These are phyloP conservation scores for Spatholobus suberectus DNA, from an alignment of 306 rosid genomes.

Conservation along the genomic window DNA sequence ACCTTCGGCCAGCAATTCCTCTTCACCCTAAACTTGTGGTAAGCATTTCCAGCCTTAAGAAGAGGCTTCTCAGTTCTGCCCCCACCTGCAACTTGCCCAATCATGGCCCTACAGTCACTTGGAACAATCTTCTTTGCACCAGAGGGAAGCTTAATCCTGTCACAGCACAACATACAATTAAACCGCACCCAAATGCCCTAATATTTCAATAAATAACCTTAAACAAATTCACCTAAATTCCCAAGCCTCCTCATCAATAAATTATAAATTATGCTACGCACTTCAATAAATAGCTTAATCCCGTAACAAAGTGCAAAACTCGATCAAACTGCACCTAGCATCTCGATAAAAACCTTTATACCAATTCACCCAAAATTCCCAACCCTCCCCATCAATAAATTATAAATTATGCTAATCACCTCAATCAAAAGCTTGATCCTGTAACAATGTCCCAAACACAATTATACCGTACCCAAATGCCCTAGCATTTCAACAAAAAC, in stretches of 20 bases:
- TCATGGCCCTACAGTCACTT: conserved; percentile 56
- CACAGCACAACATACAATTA: background rate
- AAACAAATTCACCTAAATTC: background rate
- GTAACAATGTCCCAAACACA: background rate
- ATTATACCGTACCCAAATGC: background rate
- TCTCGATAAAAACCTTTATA: background rate
- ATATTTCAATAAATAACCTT: background rate
- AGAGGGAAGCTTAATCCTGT: conserved; percentile 56
- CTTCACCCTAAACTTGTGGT: conserved; percentile 60
- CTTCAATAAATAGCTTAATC: background rate
- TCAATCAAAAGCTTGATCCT: background rate
- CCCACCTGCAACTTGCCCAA: conserved; percentile 59
- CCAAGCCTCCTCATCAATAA: background rate
- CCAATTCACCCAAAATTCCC: background rate
- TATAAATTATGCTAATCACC: background rate
- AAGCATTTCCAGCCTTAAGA: conserved; percentile 58
- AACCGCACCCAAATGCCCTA: background rate
- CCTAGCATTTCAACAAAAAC: background rate
- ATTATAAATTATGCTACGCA: background rate
- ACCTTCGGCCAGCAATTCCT: conserved; percentile 64
- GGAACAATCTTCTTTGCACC: conserved; percentile 59
- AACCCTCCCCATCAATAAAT: background rate
- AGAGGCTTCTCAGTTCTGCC: conserved; percentile 61
- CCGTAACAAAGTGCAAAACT: background rate
- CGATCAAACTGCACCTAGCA: background rate